Conservation (phyloP, 495 filamentous ascomycete species). For the Talaromyces ruber region DNA sequence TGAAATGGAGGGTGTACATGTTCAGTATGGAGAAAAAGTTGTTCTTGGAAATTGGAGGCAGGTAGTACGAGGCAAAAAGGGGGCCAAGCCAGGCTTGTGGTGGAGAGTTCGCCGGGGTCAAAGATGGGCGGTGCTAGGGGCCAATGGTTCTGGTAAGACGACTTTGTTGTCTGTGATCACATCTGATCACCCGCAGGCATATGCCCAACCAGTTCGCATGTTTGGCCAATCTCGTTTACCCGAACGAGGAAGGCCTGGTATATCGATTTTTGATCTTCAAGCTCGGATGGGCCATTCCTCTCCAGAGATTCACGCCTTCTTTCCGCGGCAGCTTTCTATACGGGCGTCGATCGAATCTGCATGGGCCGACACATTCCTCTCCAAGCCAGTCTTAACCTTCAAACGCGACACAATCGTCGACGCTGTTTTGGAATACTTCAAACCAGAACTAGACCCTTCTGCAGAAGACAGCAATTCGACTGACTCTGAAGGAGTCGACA, state of each 20-base stretch:
- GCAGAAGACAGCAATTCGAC: slow-evolving; percentile 1
- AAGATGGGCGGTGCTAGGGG: slow-evolving; percentile 84
- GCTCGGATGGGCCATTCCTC: slow-evolving; percentile 83
- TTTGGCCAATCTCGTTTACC: slow-evolving; percentile 80
- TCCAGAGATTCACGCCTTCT: slow-evolving; percentile 89
- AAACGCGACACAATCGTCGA: slow-evolving; percentile 49
- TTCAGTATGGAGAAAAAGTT: slow-evolving; percentile 69
- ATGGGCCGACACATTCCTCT: slow-evolving; percentile 79
- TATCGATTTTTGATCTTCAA: slow-evolving; percentile 90
- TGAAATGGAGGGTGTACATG: slow-evolving; percentile 74
- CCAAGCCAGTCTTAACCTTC: slow-evolving; percentile 52
- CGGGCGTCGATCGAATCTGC: slow-evolving; percentile 71
- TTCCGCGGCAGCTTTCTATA: slow-evolving; percentile 70
- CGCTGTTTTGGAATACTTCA: slow-evolving; percentile 64
- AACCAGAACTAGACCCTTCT: slow-evolving; percentile 57
- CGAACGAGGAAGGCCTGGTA: slow-evolving; percentile 57
- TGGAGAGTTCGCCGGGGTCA: slow-evolving; percentile 81
- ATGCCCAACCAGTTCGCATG: slow-evolving; percentile 75
- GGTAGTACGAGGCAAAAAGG: slow-evolving; percentile 28
- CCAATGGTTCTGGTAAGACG: slow-evolving; percentile 79
- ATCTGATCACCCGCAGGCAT: slow-evolving; percentile 91
- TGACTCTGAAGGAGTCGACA: not conserved
- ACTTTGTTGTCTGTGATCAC: slow-evolving; percentile 87
- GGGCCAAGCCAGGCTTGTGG: slow-evolving; percentile 50
- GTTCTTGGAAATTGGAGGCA: slow-evolving; percentile 76